Percentiles rank a stretch among this genome's conserved stretches.
Evolutionary conservation across 106 monocot genomes (phyloP).

Genomic region (Dactylorhiza incarnata): DNA sequence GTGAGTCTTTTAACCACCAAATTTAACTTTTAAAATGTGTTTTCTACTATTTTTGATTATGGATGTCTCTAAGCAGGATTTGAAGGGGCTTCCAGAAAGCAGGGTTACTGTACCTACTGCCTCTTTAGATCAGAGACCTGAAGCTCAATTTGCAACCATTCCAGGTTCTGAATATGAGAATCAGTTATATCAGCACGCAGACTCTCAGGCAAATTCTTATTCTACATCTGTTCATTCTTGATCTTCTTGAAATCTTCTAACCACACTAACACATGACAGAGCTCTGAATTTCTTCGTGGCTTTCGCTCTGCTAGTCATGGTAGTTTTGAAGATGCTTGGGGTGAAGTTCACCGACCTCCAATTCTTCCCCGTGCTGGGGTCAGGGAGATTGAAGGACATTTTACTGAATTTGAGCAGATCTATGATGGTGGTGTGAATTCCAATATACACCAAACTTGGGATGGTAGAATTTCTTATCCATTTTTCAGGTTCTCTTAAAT

Average conservation of each 20-base stretch:
- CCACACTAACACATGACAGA: conserved; percentile 20
- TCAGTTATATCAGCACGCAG: conserved; percentile 42
- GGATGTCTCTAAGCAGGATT: conserved; percentile 29
- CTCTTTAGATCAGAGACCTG: conserved; percentile 26
- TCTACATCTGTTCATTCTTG: not conserved
- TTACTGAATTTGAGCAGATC: conserved; percentile 54
- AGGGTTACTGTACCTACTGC: conserved; percentile 34
- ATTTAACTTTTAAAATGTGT: not conserved
- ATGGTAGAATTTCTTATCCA: conserved; percentile 28
- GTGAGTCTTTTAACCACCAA: not conserved
- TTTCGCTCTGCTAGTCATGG: conserved; percentile 40
- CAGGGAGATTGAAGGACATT: conserved; percentile 21
- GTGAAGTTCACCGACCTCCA: conserved; percentile 34
- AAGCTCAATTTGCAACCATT: conserved; percentile 37
- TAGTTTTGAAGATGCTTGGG: conserved; percentile 51
- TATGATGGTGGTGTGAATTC: conserved; percentile 29
- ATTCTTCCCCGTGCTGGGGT: conserved; percentile 22
- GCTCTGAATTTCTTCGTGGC: conserved; percentile 43
- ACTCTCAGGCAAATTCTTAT: conserved; percentile 31
- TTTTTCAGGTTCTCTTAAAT: not conserved
- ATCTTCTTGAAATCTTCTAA: conserved; percentile 8
- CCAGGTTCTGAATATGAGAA: conserved; percentile 60
- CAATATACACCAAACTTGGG: conserved; percentile 27
- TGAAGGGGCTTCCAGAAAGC: conserved; percentile 50
- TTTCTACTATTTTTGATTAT: not conserved